phyloP scores from a whole-genome alignment of 2,329 filamentous ascomycete species.

The Aspergillus hortae region DNA sequence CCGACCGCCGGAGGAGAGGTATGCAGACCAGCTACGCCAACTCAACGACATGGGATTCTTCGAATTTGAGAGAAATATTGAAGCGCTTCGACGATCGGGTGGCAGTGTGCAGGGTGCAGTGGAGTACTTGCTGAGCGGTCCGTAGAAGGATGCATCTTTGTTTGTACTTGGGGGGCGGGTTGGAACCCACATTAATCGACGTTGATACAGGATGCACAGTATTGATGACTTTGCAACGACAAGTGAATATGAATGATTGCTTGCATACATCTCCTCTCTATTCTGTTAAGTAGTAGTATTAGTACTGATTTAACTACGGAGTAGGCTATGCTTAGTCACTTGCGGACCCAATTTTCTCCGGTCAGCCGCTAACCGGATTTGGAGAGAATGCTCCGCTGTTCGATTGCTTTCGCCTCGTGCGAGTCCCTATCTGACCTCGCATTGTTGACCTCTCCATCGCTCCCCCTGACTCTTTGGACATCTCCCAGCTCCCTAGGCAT shows the following conservation, averaged over 20 bases:
- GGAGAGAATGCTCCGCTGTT: background rate
- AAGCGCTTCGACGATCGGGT: constrained; percentile 80
- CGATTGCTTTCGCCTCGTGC: background rate
- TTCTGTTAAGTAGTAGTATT: no score
- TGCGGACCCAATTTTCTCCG: background rate
- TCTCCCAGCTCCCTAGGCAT: constrained; percentile 13
- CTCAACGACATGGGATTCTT: constrained; percentile 99
- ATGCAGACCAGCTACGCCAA: constrained; percentile 83
- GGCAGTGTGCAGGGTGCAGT: constrained; percentile 84
- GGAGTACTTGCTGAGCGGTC: constrained; percentile 38
- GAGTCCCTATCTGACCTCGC: background rate
- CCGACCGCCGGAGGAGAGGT: constrained; percentile 88
- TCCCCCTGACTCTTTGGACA: background rate
- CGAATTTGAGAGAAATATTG: constrained; percentile 91
- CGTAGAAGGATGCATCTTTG: constrained; percentile 11
- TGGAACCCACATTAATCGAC: no score
- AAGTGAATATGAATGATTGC: no score
- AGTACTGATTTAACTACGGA: no score
- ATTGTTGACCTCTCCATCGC: background rate
- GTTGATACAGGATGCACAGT: background rate
- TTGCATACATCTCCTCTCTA: no score
- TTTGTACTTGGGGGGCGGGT: no score
- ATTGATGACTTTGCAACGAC: no score
- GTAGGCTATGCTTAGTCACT: background rate
- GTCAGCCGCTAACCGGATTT: background rate